Conservation (phyloP, 2,329 filamentous ascomycete species). For the Botrytis fragariae region DNA sequence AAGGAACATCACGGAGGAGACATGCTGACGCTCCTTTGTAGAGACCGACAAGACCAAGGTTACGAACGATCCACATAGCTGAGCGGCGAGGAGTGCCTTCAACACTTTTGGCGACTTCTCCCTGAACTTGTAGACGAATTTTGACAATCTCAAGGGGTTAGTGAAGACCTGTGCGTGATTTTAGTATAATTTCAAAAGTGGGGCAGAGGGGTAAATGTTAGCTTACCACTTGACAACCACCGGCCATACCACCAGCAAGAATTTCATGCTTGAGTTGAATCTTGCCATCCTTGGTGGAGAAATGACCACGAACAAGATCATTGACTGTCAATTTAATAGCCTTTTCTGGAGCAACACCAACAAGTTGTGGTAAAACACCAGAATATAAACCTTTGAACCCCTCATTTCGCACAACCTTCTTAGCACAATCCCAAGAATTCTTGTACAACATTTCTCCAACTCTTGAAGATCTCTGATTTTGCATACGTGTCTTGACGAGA, state of each 20-base stretch:
- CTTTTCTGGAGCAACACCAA: constrained; percentile 98
- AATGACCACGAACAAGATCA: constrained; percentile 76
- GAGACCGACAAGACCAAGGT: constrained; percentile 87
- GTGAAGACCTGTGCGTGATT: constrained; percentile 71
- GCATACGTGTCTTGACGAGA: constrained; percentile 96
- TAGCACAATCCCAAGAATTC: constrained; percentile 93
- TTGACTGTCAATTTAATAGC: constrained; percentile 99
- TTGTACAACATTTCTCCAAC: constrained; percentile 91
- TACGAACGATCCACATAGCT: constrained; percentile 96
- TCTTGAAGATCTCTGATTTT: constrained; percentile 84
- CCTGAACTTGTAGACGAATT: constrained; percentile 96
- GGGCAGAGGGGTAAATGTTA: neutral
- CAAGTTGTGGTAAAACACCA: constrained; percentile 88
- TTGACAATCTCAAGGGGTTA: constrained; percentile 98
- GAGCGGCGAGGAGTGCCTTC: constrained; percentile 82
- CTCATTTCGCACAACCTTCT: constrained; percentile 90
- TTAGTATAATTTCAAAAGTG: constrained; percentile 15
- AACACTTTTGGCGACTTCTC: constrained; percentile 85
- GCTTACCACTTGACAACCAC: constrained; percentile 93
- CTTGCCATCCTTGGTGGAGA: constrained; percentile 70
- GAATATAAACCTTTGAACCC: constrained; percentile 88
- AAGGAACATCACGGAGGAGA: constrained; percentile 91
- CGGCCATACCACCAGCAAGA: constrained; percentile 82
- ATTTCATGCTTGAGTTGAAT: constrained; percentile 74
- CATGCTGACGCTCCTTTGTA: constrained; percentile 97